These are phyloP conservation scores for Rhodotorula sp. DNA, from an alignment of 1,284 basidiomycete species.

Conservation along the genomic window DNA sequence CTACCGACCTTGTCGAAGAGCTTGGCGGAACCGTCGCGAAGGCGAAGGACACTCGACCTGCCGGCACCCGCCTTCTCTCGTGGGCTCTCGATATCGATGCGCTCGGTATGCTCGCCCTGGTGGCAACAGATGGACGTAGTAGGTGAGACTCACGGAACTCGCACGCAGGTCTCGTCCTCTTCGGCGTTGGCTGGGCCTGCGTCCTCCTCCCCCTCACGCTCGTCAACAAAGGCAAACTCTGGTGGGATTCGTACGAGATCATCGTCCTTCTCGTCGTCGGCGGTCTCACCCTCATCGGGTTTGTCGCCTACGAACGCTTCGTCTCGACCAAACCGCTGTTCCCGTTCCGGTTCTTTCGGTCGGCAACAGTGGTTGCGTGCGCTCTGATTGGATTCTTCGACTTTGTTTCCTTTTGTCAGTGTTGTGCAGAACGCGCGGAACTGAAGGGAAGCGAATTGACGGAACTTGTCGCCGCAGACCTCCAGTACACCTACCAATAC, in stretches of 20 bases:
- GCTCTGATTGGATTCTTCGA: constrained; percentile 48
- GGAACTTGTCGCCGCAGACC: constrained; percentile 29
- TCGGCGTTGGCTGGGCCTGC: constrained; percentile 57
- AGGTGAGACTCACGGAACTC: too few species aligned
- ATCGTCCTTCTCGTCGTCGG: constrained; percentile 52
- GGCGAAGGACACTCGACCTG: constrained; percentile 12
- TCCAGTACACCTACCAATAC: constrained; percentile 45
- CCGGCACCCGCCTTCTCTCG: constrained; percentile 3
- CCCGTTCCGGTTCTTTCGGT: constrained; percentile 49
- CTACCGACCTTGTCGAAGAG: constrained; percentile 38
- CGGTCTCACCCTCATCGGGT: constrained; percentile 50
- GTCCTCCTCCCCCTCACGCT: constrained; percentile 69
- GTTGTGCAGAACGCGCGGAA: background rate
- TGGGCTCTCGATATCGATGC: constrained; percentile 60
- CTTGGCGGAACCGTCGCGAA: constrained; percentile 20
- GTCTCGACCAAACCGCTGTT: constrained; percentile 53
- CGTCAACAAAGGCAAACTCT: constrained; percentile 49
- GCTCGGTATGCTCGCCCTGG: constrained; percentile 52
- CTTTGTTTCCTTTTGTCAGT: constrained; percentile 44
- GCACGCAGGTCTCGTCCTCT: constrained; percentile 55
- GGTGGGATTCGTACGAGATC: constrained; percentile 35
- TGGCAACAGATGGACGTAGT: too few species aligned
- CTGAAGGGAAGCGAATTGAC: background rate
- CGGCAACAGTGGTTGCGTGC: constrained; percentile 47
- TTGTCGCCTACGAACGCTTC: constrained; percentile 53